Evolutionary conservation across 345 rosid species (phyloP).

Genomic region (Populus nigra): DNA sequence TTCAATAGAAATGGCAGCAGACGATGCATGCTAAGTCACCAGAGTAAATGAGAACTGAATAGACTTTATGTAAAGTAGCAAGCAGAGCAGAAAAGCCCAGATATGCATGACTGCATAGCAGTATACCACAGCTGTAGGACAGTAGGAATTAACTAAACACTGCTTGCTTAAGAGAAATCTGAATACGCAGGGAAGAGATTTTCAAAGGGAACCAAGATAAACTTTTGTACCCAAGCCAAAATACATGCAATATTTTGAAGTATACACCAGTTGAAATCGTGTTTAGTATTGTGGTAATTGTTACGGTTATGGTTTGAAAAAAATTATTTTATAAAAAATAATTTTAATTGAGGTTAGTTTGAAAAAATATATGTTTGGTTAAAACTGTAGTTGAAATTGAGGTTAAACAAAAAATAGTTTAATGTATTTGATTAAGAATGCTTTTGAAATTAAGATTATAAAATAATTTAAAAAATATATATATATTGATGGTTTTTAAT

Average conservation of each 20-base stretch:
- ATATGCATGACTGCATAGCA: neutral
- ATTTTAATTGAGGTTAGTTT: too few relatives aligned
- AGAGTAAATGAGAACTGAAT: neutral
- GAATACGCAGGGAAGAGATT: neutral
- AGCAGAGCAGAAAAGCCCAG: neutral
- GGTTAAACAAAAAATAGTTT: too few relatives aligned
- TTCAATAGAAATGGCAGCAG: neutral
- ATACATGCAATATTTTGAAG: neutral
- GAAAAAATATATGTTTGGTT: too few relatives aligned
- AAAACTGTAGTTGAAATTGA: too few relatives aligned
- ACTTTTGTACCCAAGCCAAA: neutral
- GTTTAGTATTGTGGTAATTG: too few relatives aligned
- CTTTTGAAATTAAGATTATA: too few relatives aligned
- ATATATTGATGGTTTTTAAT: too few relatives aligned
- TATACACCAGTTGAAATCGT: too few relatives aligned
- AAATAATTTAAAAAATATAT: too few relatives aligned
- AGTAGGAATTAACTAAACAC: neutral
- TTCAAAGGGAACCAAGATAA: neutral
- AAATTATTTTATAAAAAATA: too few relatives aligned
- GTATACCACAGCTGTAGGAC: neutral
- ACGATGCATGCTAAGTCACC: neutral
- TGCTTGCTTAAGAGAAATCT: neutral
- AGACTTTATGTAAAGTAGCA: neutral
- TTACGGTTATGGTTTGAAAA: too few relatives aligned
- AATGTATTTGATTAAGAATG: too few relatives aligned